phyloP scores from a whole-genome alignment of 2,329 filamentous ascomycete species.

The Zymoseptoria pseudotritici region DNA sequence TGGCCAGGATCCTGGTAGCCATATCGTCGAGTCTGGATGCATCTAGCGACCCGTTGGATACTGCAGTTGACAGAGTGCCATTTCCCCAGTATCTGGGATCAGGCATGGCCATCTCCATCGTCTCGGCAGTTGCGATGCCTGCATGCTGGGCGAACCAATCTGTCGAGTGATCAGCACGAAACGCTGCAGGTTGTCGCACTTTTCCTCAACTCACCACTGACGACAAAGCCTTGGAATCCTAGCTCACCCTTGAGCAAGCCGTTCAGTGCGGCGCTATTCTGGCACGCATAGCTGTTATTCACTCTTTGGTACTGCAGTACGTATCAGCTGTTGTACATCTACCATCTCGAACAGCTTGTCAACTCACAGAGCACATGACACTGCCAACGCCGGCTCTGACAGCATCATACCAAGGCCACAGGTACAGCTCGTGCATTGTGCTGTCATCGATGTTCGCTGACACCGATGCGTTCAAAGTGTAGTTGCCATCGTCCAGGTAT shows the following conservation, averaged over 20 bases:
- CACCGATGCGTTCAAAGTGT: conserved; percentile 34
- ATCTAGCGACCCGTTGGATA: conserved; percentile 24
- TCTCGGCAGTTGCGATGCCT: conserved; percentile 19
- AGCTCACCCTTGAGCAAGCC: conserved; percentile 58
- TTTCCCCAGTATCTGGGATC: conserved; percentile 20
- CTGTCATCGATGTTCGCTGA: conserved; percentile 68
- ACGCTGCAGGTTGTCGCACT: neutral
- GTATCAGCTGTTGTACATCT: neutral
- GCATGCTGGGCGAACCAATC: conserved; percentile 37
- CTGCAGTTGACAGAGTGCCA: conserved; percentile 20
- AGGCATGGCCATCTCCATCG: conserved; percentile 27
- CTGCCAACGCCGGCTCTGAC: conserved; percentile 72
- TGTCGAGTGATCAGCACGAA: neutral
- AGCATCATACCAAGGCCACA: conserved; percentile 77
- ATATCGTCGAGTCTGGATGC: conserved; percentile 25
- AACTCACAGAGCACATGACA: conserved; percentile 59
- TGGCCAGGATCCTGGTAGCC: conserved; percentile 23
- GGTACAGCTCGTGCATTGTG: conserved; percentile 68
- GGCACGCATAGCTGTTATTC: conserved; percentile 62
- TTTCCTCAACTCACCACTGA: conserved; percentile 28
- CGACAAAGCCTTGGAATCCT: conserved; percentile 30
- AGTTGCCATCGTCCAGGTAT: neutral
- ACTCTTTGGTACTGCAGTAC: conserved; percentile 53
- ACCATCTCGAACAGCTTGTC: neutral
- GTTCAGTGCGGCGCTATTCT: conserved; percentile 55